These are phyloP conservation scores for Yamadazyma pseudoaaseri DNA, from an alignment of 1,139 yeast genomes.

Conservation along the genomic window DNA sequence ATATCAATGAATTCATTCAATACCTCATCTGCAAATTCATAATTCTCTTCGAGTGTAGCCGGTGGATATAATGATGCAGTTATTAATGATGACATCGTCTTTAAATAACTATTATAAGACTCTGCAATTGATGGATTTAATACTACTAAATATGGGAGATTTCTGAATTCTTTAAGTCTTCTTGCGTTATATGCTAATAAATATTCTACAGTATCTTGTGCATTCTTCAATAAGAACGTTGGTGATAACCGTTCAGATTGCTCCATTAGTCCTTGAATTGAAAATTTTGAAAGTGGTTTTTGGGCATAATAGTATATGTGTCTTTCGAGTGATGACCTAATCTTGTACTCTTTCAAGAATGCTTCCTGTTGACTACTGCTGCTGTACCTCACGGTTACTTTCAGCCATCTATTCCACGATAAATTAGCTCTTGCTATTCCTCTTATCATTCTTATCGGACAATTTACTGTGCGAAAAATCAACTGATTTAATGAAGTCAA, in stretches of 20 bases:
- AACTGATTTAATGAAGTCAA: background rate
- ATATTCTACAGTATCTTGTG: slow-evolving; percentile 44
- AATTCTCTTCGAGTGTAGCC: slow-evolving; percentile 53
- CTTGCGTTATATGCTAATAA: slow-evolving; percentile 50
- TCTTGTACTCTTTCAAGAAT: slow-evolving; percentile 46
- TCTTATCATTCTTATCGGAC: too few relatives aligned
- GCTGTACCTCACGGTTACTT: background rate
- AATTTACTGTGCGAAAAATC: too few relatives aligned
- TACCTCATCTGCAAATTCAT: slow-evolving; percentile 43
- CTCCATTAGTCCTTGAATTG: slow-evolving; percentile 43
- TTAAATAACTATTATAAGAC: slow-evolving; percentile 69
- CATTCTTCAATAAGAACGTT: slow-evolving; percentile 32
- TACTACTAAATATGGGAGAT: slow-evolving; percentile 78
- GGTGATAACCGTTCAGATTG: slow-evolving; percentile 41
- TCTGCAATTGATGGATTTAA: slow-evolving; percentile 88
- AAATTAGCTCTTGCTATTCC: too few relatives aligned
- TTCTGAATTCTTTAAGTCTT: slow-evolving; percentile 65
- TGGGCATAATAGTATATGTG: slow-evolving; percentile 50
- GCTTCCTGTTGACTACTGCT: slow-evolving; percentile 24
- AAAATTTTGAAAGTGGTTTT: slow-evolving; percentile 46
- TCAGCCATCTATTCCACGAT: background rate
- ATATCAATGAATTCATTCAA: slow-evolving; percentile 62
- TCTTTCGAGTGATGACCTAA: slow-evolving; percentile 50
- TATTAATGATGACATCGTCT: slow-evolving; percentile 64
- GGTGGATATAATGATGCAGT: slow-evolving; percentile 39